Evolutionary conservation across 2,329 filamentous ascomycete species (phyloP).

Genomic region (Sporothrix variecibatus): DNA sequence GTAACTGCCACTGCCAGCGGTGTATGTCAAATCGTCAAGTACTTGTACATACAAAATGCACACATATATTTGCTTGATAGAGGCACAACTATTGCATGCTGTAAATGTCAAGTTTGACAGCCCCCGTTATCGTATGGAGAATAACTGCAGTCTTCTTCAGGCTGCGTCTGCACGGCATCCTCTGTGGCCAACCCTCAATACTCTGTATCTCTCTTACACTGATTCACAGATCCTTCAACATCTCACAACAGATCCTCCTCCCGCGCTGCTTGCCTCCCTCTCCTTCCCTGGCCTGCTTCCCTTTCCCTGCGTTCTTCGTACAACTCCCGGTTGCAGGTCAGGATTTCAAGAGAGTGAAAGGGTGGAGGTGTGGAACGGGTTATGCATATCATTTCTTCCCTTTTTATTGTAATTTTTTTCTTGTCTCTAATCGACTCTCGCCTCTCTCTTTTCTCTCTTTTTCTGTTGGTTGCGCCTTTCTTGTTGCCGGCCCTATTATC

Average conservation of each 20-base stretch:
- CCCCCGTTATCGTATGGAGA: background rate
- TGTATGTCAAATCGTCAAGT: background rate
- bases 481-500: background rate
- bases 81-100: conserved; percentile 5
- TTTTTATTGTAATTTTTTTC: background rate
- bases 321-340: background rate
- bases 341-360: background rate
- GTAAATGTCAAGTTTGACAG: background rate
- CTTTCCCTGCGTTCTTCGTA: background rate
- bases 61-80: background rate
- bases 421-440: background rate
- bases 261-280: background rate
- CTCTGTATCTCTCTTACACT: background rate
- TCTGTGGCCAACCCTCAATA: background rate
- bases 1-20: conserved; percentile 1
- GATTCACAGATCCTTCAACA: background rate
- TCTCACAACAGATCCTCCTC: background rate
- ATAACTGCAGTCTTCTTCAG: background rate
- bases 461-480: conserved; percentile 17
- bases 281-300: background rate
- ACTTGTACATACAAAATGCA: background rate
- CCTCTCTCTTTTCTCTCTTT: background rate
- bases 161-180: conserved; percentile 9
- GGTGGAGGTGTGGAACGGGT: conserved; percentile 23
- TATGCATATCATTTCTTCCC: conserved; percentile 28